Evolutionary conservation across 2,329 filamentous ascomycete genomes (phyloP), one percentile per base, ranked within the genome.

Genomic region (Orbilia javanica): DNA sequence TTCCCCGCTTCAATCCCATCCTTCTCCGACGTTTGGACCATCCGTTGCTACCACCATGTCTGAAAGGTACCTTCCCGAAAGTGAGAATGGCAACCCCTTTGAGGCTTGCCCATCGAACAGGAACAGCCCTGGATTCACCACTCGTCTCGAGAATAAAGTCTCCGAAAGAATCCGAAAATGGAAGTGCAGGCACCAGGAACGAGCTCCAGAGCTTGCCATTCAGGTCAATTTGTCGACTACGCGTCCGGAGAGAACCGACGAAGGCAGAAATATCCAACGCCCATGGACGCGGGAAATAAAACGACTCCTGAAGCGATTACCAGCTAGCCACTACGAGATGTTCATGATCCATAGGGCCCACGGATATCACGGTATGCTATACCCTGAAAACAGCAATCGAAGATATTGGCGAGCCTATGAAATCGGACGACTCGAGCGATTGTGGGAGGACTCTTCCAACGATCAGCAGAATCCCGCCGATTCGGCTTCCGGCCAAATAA

Each of bases 331-430:
- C 1, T 68, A 68, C 11, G 46, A 63, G 11, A 5, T 34, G 0
- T 75, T 68, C 53, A 75, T 75, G 71, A 34, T 75, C 10, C 42
- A 75, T 36, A 39, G 71, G 55, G 64, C 71, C 6, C 34, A 63
- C 5, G 63, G 71, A 5, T 64, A 75, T 36, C 71, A 75, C 22
- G 44, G 42, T 10, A 68, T 68, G 63, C n/a, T 8, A 10, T 55
- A 20, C 42, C 71, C 71, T 20, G 25, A 44, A 6, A 15, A 22
- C 11, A 53, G 20, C 18, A 13, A 52, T 10, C 15, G 44, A 6
- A 10, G 29, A 8, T 68, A 53, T 31, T 15, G 53, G 44, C 64
- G 46, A 25, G 71, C 71, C 4, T 64, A 68, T 44, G 63, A 75
- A 13, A 64, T 68, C 42, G 71, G 71, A 39, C 60, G 50, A 7